phyloP scores from a whole-genome alignment of 495 filamentous ascomycete species.

The Xylaria castorea region DNA sequence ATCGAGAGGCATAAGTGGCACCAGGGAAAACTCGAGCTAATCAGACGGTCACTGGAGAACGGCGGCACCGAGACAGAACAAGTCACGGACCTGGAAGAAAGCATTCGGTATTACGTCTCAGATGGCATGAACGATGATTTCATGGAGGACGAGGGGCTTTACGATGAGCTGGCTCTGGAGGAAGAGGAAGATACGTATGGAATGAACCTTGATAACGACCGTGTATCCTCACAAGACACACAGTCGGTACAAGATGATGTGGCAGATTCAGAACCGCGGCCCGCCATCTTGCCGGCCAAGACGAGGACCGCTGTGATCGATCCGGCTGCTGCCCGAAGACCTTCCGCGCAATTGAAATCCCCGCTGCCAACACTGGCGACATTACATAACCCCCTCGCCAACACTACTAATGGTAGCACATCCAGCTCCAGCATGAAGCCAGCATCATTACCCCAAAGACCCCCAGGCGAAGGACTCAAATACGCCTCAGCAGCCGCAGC shows the following conservation, averaged over 20 bases:
- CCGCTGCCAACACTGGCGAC: conserved; percentile 90
- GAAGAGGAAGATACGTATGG: conserved; percentile 89
- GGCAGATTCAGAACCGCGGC: conserved; percentile 66
- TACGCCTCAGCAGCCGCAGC: conserved; percentile 97
- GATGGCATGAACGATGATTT: conserved; percentile 88
- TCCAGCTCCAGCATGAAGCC: conserved; percentile 77
- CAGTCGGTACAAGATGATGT: conserved; percentile 90
- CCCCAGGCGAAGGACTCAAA: conserved; percentile 88
- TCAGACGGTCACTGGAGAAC: conserved; percentile 89
- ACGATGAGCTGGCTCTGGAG: conserved; percentile 90
- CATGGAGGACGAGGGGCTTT: conserved; percentile 87
- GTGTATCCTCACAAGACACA: conserved; percentile 91
- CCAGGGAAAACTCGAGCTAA: conserved; percentile 87
- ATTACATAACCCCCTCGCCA: conserved; percentile 71
- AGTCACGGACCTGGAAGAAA: conserved; percentile 86
- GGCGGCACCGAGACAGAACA: conserved; percentile 84
- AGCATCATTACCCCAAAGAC: conserved; percentile 81
- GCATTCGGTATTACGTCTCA: conserved; percentile 93
- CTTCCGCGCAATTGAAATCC: conserved; percentile 91
- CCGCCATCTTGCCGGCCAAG: conserved; percentile 59
- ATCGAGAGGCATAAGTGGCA: conserved; percentile 98
- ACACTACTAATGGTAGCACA: conserved; percentile 64
- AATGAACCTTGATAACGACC: conserved; percentile 80
- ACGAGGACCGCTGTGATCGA: conserved; percentile 59
- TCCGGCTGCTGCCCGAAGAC: conserved; percentile 67